Evolutionary conservation across 495 filamentous ascomycete genomes (phyloP).

Genomic region (Neurospora sublineolata): DNA sequence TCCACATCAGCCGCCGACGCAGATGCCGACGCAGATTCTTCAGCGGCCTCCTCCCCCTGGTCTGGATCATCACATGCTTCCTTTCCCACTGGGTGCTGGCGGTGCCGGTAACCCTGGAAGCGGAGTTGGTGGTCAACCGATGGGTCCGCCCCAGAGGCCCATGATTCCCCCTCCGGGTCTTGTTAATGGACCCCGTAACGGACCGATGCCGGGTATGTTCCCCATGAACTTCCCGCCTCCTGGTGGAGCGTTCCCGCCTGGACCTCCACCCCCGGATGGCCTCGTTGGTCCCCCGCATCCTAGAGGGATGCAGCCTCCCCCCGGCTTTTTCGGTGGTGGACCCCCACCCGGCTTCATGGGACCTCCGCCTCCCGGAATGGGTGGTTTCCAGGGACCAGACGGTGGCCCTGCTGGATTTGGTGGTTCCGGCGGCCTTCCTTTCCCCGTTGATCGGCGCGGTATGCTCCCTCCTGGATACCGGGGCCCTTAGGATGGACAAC

Average conservation of each 20-base stretch:
- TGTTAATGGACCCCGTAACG: slow-evolving; percentile 29
- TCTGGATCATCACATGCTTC: slow-evolving; percentile 38
- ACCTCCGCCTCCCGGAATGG: slow-evolving; percentile 31
- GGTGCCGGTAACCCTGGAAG: slow-evolving; percentile 1
- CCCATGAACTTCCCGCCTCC: slow-evolving; percentile 37
- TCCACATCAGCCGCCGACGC: slow-evolving; percentile 24
- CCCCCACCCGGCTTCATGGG: slow-evolving; percentile 32
- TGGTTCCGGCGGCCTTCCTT: not conserved
- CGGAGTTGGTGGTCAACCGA: slow-evolving; percentile 18
- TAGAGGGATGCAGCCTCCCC: slow-evolving; percentile 33
- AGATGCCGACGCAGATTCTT: slow-evolving; percentile 43
- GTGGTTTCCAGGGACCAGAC: slow-evolving; percentile 37
- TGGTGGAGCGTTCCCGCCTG: slow-evolving; percentile 17
- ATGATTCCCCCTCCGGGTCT: slow-evolving; percentile 45
- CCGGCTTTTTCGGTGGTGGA: slow-evolving; percentile 36
- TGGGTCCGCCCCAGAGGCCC: slow-evolving; percentile 29
- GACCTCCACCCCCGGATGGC: slow-evolving; percentile 31
- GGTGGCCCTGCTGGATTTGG: slow-evolving; percentile 13
- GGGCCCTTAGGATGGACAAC: slow-evolving; percentile 1
- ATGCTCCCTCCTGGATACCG: slow-evolving; percentile 7
- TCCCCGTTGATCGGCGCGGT: slow-evolving; percentile 9
- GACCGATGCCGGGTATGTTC: slow-evolving; percentile 34
- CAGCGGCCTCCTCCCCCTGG: slow-evolving; percentile 43
- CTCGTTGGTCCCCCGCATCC: slow-evolving; percentile 27
- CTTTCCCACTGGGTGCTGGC: slow-evolving; percentile 29